These are phyloP conservation scores for Streptanthus diversifolius DNA, from an alignment of 345 rosid genomes.

Conservation along the genomic window DNA sequence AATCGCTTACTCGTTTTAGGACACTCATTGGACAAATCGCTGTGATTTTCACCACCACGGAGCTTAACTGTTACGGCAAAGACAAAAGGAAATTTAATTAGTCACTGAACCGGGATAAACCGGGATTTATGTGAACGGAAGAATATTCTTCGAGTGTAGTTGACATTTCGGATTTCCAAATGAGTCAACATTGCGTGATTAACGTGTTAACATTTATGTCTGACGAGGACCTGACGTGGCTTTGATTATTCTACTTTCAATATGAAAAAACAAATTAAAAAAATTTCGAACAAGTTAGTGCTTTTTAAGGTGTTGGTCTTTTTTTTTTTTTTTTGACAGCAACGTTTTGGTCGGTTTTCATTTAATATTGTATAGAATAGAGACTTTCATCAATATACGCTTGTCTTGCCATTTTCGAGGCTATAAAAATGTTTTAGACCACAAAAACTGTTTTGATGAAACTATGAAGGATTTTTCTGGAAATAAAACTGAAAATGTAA, in stretches of 20 bases:
- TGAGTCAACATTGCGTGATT: slow-evolving; percentile 16
- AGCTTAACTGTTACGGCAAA: slow-evolving; percentile 54
- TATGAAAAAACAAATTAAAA: background rate
- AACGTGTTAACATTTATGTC: slow-evolving; percentile 11
- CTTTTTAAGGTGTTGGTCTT: slow-evolving; percentile 4
- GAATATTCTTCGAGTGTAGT: slow-evolving; percentile 16
- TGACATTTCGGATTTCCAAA: slow-evolving; percentile 8
- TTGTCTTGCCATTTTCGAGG: background rate
- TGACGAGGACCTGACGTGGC: slow-evolving; percentile 20
- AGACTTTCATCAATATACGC: background rate
- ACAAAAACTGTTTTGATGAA: background rate
- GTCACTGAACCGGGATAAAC: slow-evolving; percentile 12
- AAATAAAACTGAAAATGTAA: background rate
- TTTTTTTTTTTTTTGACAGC: background rate
- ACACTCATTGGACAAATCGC: slow-evolving; percentile 67
- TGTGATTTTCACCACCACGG: slow-evolving; percentile 58
- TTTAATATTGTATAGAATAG: background rate
- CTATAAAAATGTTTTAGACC: background rate
- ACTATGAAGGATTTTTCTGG: background rate
- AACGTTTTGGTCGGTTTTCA: background rate
- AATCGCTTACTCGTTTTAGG: slow-evolving; percentile 61
- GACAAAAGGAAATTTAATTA: background rate
- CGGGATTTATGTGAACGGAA: background rate
- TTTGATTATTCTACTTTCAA: background rate
- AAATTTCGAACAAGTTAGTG: slow-evolving; percentile 1